A percentile compares a stretch with the other conserved stretches of the same genome.
Evolutionary conservation across 202 grass and related monocot genomes (phyloP).

Genomic region (Bolboschoenoplectus hybrid): DNA sequence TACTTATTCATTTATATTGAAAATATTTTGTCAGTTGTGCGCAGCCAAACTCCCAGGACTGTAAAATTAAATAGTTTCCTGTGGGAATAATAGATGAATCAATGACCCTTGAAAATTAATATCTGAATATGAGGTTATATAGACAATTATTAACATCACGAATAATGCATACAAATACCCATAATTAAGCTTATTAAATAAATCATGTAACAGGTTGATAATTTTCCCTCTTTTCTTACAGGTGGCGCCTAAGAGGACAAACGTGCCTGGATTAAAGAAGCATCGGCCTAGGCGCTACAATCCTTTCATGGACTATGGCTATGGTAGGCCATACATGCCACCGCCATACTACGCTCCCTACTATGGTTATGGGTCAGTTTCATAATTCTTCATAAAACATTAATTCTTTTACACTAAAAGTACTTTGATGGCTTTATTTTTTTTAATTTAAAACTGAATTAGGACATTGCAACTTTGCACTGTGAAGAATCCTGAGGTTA

Average conservation of each 20-base stretch:
- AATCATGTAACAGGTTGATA: background rate
- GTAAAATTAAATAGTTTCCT: background rate
- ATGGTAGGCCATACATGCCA: constrained; percentile 67
- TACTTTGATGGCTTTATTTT: background rate
- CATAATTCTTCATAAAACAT: background rate
- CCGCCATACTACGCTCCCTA: constrained; percentile 55
- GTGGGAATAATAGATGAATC: background rate
- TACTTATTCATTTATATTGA: background rate
- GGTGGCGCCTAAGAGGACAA: constrained; percentile 94
- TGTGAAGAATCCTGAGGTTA: background rate
- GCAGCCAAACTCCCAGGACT: background rate
- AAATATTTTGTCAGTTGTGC: background rate
- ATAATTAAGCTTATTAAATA: background rate
- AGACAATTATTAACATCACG: background rate
- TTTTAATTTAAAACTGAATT: background rate
- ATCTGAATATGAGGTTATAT: background rate
- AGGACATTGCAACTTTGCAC: background rate
- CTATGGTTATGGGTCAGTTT: constrained; percentile 70
- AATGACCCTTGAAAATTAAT: background rate
- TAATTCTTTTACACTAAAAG: background rate
- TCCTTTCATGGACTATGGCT: constrained; percentile 57
- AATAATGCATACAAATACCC: background rate
- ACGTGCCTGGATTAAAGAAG: constrained; percentile 94
- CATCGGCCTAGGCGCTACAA: constrained; percentile 61
- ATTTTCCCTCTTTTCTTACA: constrained; percentile 21